Evolutionary conservation across 129 eudicot species (phyloP).

Genomic region (Flaveria robusta): DNA sequence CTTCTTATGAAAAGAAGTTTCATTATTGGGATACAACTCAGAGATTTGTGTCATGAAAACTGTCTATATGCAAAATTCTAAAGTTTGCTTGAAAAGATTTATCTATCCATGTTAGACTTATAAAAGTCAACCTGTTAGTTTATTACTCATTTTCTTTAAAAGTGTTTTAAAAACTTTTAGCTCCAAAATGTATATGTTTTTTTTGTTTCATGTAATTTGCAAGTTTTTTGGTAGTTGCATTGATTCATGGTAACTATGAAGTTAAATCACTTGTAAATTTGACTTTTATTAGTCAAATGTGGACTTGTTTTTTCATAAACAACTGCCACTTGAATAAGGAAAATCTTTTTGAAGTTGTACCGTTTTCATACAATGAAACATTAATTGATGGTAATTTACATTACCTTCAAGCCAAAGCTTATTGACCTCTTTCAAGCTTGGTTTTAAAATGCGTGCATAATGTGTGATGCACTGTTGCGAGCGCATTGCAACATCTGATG

Average conservation of each 20-base stretch:
- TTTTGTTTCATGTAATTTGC: background rate
- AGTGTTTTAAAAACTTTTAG: background rate
- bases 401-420: background rate
- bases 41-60: background rate
- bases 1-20: conserved; percentile 1
- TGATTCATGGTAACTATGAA: background rate
- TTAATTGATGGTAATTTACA: background rate
- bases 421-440: too few relatives aligned
- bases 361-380: background rate
- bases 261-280: background rate
- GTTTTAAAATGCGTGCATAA: too few relatives aligned
- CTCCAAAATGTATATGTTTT: background rate
- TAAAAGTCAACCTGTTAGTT: conserved; percentile 12
- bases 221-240: background rate
- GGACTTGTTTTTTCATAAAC: background rate
- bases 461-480: too few relatives aligned
- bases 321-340: background rate
- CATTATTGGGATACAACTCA: background rate
- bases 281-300: background rate
- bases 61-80: background rate
- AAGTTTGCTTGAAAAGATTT: background rate
- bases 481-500: too few relatives aligned
- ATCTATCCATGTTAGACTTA: background rate
- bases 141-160: background rate
- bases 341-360: background rate